Base-by-base conservation (phyloP, 2,329 filamentous ascomycete genomes). In the Endothia cerciana region DNA sequence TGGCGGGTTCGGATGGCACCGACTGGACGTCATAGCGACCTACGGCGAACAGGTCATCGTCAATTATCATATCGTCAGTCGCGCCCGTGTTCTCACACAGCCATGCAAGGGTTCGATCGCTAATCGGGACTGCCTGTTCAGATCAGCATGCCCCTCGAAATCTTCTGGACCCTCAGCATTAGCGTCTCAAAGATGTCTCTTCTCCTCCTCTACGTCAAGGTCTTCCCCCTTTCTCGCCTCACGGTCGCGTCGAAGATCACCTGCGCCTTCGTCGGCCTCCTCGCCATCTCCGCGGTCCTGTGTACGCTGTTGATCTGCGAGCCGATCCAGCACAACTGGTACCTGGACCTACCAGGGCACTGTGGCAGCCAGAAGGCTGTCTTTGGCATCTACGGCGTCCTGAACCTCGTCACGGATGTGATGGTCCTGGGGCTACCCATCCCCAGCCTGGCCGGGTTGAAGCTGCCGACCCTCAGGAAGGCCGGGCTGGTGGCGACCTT, bases 301-400 rank as follows among this genome's bases (percentile, higher is more conserved):
- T 62, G 70, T 25, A 67, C 65, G 8, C 25, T 71, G 3, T 45
- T 66, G 6, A 65, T 66, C 53, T 72, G 72, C 59, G 65, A 43
- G 1, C 64, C 59, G 2, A 56, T 70, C 73, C 73, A 72, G 65
- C 68, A 66, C 73, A 47, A 74, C 74, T 72, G 78, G 79, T 53
- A 69, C 17, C 45, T 62, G 11, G 53, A n/a, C 25, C 47, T 51
- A 10, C 47, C 68, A 6, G 69, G 68, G 3, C 56, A 38, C 10
- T 73, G 71, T 62, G 71, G 70, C 45, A 62, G 71, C 49, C 65
- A 68, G 6, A 65, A 58, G 25, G 64, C 62, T 13, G 70, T 65
- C 5, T 71, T 70, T 41, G 63, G 63, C 10, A 55, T 65, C n/a
- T 65, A 65, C 40, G 63, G 63, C 4, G 63, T 65, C n/a, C n/a